phyloP scores from a whole-genome alignment of 257 asterid genomes.

The Jaltomata sinuosa region DNA sequence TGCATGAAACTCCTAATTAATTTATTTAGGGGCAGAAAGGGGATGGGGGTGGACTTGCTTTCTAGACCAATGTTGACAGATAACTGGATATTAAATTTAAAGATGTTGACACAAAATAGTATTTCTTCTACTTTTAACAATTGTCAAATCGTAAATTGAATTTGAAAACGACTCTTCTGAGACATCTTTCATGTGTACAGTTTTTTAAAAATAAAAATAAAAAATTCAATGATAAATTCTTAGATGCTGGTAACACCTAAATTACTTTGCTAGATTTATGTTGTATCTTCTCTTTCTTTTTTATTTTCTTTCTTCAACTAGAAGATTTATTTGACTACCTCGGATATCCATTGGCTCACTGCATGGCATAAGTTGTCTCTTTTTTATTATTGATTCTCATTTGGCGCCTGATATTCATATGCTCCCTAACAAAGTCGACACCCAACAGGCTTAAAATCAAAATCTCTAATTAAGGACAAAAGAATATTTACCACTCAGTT shows the following conservation, averaged over 20 bases:
- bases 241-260: background rate
- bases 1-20: background rate
- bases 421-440: background rate
- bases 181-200: background rate
- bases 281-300: background rate
- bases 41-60: background rate
- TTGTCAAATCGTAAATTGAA: background rate
- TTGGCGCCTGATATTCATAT: too few species aligned
- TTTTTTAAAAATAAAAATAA: too few species aligned
- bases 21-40: background rate
- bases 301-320: background rate
- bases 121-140: background rate
- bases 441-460: rapidly evolving
- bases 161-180: background rate
- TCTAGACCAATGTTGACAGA: background rate
- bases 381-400: background rate
- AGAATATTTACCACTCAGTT: too few species aligned
- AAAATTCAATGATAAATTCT: background rate
- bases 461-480: background rate
- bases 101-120: background rate
- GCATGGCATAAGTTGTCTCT: background rate
- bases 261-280: background rate
- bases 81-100: background rate
- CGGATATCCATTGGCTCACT: background rate
- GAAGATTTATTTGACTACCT: background rate